These are phyloP conservation scores for Lachnellula occidentalis DNA, from an alignment of 2,329 filamentous ascomycete genomes.

Conservation along the genomic window DNA sequence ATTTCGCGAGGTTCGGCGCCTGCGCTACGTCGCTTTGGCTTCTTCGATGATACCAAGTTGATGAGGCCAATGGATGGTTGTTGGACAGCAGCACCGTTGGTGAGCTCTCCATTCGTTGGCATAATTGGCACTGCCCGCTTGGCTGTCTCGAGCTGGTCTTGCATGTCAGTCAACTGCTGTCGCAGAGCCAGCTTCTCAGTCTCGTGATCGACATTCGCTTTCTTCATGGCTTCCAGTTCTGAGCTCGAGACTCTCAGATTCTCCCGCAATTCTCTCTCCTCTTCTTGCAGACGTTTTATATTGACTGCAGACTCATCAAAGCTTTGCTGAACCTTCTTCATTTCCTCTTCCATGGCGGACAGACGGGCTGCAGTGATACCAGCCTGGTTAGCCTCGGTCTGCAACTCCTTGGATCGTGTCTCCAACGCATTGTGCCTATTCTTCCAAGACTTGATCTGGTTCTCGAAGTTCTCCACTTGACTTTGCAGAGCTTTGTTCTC, in stretches of 20 bases:
- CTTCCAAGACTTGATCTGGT: conserved; percentile 94
- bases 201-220: conserved; percentile 70
- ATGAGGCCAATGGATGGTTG: conserved; percentile 71
- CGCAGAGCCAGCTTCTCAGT: conserved; percentile 79
- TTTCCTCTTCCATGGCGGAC: conserved; percentile 89
- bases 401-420: conserved; percentile 84
- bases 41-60: conserved; percentile 95
- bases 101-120: conserved; percentile 64
- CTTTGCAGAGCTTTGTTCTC: conserved; percentile 86
- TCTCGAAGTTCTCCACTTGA: conserved; percentile 94
- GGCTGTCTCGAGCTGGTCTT: conserved; percentile 86
- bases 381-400: conserved; percentile 94
- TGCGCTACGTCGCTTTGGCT: conserved; percentile 89
- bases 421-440: conserved; percentile 86
- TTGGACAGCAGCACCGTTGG: conserved; percentile 55
- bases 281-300: conserved; percentile 90
- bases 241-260: conserved; percentile 72
- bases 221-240: conserved; percentile 74
- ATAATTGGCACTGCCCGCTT: conserved; percentile 56
- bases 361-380: conserved; percentile 90
- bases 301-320: conserved; percentile 88
- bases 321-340: conserved; percentile 81
- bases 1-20: conserved; percentile 78
- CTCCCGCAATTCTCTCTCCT: conserved; percentile 81
- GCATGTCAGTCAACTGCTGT: conserved; percentile 82